These are phyloP conservation scores for Ustilago vetiveriae DNA, from an alignment of 1,284 basidiomycete genomes.

Conservation along the genomic window DNA sequence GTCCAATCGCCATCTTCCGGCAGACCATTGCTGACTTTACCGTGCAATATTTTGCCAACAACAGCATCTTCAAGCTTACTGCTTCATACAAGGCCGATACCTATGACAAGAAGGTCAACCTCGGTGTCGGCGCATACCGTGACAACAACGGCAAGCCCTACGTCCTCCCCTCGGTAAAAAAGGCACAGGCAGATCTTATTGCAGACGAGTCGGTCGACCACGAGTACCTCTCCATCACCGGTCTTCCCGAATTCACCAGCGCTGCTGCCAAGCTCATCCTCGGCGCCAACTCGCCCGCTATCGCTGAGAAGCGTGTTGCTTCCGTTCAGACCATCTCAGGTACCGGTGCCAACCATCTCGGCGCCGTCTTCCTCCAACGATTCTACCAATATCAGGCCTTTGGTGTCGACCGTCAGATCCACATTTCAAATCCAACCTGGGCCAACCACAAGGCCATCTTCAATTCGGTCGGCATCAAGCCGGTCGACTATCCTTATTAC, in stretches of 20 bases:
- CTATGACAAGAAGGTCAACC: constrained; percentile 84
- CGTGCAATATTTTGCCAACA: background rate
- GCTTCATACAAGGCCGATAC: constrained; percentile 85
- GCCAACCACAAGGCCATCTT: constrained; percentile 92
- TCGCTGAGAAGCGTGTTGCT: constrained; percentile 72
- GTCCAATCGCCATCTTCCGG: no score
- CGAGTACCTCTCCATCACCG: constrained; percentile 92
- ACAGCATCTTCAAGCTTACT: constrained; percentile 85
- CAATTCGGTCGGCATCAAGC: constrained; percentile 81
- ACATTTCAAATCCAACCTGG: constrained; percentile 92
- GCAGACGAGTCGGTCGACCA: constrained; percentile 82
- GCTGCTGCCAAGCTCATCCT: constrained; percentile 85
- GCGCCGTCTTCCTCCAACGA: constrained; percentile 83
- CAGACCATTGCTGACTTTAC: no score
- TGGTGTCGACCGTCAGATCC: constrained; percentile 71
- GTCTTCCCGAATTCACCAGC: constrained; percentile 80
- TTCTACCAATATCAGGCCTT: constrained; percentile 75
- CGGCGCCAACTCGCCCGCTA: constrained; percentile 77
- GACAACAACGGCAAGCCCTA: constrained; percentile 69
- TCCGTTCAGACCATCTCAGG: constrained; percentile 81
- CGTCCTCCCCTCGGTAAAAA: constrained; percentile 68
- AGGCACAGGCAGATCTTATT: constrained; percentile 78
- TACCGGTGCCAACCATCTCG: constrained; percentile 94
- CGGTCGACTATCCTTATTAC: constrained; percentile 87
- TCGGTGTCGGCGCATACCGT: constrained; percentile 73